These are phyloP conservation scores for Fusarium duplospermum DNA, from an alignment of 2,329 filamentous ascomycete genomes.

Conservation along the genomic window DNA sequence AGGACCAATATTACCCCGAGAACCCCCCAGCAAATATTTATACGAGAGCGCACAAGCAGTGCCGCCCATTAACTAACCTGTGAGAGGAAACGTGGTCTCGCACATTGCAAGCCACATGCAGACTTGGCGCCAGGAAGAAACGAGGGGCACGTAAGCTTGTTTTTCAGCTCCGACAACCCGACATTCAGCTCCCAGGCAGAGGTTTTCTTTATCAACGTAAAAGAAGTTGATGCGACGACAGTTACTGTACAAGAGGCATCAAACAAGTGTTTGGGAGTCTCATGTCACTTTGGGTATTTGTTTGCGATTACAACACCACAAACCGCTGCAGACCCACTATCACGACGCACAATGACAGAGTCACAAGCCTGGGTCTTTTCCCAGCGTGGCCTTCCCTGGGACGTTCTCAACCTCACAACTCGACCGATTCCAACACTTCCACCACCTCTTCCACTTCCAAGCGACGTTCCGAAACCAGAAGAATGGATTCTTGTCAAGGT, in stretches of 20 bases:
- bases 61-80: neutral
- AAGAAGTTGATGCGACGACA: neutral
- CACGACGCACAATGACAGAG: constrained; percentile 9
- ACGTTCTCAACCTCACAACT: constrained; percentile 42
- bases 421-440: constrained; percentile 41
- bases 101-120: neutral
- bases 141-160: constrained; percentile 1
- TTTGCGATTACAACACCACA: neutral
- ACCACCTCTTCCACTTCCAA: constrained; percentile 44
- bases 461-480: constrained; percentile 41
- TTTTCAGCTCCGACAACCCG: constrained; percentile 4
- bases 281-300: neutral
- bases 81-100: constrained; percentile 6
- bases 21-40: neutral
- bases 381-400: constrained; percentile 42
- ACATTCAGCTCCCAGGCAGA: neutral
- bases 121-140: neutral
- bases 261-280: neutral
- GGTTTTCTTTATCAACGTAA: neutral
- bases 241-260: neutral
- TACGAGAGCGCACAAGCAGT: neutral
- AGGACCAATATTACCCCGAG: neutral
- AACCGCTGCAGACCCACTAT: neutral
- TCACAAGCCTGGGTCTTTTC: constrained; percentile 47
- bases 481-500: constrained; percentile 55